Base-by-base conservation (phyloP, 108 stramenopile species). In the Cyclotella kingstonii region DNA sequence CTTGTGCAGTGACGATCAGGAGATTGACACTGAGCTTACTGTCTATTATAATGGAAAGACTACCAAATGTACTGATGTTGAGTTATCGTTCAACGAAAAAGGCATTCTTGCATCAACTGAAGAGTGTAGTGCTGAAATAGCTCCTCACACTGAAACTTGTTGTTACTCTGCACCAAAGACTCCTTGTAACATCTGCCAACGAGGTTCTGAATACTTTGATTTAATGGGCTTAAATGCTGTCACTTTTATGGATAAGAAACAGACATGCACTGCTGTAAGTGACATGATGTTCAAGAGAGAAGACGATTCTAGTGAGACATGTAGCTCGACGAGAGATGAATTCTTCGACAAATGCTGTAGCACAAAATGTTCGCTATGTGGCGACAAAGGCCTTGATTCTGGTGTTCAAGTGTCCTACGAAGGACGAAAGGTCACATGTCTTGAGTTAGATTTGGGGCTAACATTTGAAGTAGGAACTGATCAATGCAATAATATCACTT, bases 21-120 rank as follows among this genome's bases (percentile, higher is more conserved):
- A 74, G 51, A 61, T 59, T 21, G 73, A 74, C 42, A 27, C 44
- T n/a, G 64, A 41, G 5, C 64, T 60, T 31, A 62, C 64, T 22
- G 64, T 74, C 15, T 74, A 74, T 22, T 56, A 66, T 47, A 61
- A 74, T 55, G 73, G 73, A 52, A 60, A 74, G 59, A 66, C 73
- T 17, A 74, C 50, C 4, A 12, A 38, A 15, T 74, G 73, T 31
- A 59, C 54, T 15, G 73, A 66, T 15, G 56, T 65, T 17, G 73
- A 74, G 25, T 35, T 11, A 4, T 49, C 54, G 34, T 74, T 61
- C 45, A 64, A 74, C 15, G 73, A 74, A 43, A 65, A 61, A 18
- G 39, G 64, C 26, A 43, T 74, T 61, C 34, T 65, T 18, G 73
- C 59, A 29, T 60, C 64, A 11, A 72, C 62, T 39, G 59, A 60